phyloP scores from a whole-genome alignment of 2,329 filamentous ascomycete genomes.

The Lachnellula willkommii region DNA sequence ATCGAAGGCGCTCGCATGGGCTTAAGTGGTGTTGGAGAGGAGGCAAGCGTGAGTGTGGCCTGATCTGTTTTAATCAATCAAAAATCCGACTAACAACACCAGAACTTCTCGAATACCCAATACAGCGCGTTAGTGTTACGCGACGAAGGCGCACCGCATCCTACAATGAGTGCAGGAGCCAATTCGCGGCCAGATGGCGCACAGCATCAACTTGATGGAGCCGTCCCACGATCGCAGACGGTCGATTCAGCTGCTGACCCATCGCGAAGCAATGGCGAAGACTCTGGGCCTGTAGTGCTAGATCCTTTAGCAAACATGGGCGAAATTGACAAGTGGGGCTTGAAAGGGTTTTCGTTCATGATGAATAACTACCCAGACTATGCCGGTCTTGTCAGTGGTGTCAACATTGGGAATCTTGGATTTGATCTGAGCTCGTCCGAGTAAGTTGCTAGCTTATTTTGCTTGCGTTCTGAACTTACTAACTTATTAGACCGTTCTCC shows the following conservation, averaged over 20 bases:
- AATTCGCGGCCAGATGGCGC: constrained; percentile 19
- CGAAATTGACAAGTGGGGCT: constrained; percentile 58
- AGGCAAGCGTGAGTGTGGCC: constrained; percentile 20
- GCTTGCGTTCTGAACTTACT: constrained; percentile 5
- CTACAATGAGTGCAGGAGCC: constrained; percentile 16
- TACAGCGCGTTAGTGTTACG: constrained; percentile 20
- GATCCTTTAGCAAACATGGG: constrained; percentile 58
- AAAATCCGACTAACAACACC: not conserved
- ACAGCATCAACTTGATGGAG: constrained; percentile 15
- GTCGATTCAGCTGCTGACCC: constrained; percentile 18
- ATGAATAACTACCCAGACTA: constrained; percentile 62
- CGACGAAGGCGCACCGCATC: constrained; percentile 20
- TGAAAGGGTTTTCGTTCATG: constrained; percentile 55
- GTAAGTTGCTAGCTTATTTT: constrained; percentile 38
- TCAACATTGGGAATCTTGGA: constrained; percentile 53
- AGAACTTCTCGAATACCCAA: constrained; percentile 24
- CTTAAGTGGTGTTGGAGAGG: constrained; percentile 18
- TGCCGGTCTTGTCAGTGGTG: constrained; percentile 53
- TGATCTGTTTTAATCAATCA: not conserved
- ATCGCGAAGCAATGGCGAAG: constrained; percentile 24
- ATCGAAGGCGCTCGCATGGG: constrained; percentile 22
- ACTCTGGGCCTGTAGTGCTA: constrained; percentile 37
- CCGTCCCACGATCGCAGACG: constrained; percentile 16
- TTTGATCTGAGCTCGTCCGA: constrained; percentile 53
- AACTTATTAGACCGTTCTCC: constrained; percentile 39